Evolutionary conservation across 306 rosid species (phyloP).

Genomic region (Notholithocarpus densiflorus): DNA sequence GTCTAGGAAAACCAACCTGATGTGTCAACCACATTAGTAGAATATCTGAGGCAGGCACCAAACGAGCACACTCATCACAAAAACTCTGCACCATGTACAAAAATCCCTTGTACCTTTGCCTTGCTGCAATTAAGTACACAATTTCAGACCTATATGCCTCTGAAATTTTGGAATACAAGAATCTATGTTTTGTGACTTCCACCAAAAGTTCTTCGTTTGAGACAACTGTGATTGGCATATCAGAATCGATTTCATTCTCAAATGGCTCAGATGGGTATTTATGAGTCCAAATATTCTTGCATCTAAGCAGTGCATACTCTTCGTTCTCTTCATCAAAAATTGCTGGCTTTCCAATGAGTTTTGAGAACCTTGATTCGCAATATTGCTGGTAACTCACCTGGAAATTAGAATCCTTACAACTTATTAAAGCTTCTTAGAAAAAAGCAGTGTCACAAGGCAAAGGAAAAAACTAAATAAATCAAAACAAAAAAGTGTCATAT

Average conservation of each 20-base stretch:
- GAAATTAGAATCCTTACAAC: background rate
- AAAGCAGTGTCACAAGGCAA: too few relatives aligned
- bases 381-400: constrained; percentile 64
- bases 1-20: constrained; percentile 49
- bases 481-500: background rate
- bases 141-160: constrained; percentile 72
- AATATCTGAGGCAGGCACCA: constrained; percentile 80
- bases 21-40: constrained; percentile 81
- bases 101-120: constrained; percentile 76
- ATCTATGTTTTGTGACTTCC: constrained; percentile 47
- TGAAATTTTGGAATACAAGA: constrained; percentile 41
- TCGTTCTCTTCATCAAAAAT: constrained; percentile 81
- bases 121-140: constrained; percentile 68
- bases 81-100: constrained; percentile 50
- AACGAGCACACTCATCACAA: constrained; percentile 39
- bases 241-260: constrained; percentile 59
- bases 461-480: background rate
- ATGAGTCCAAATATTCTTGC: constrained; percentile 59
- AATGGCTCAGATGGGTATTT: constrained; percentile 69
- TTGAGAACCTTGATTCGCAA: constrained; percentile 64
- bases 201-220: constrained; percentile 31
- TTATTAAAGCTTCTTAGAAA: too few relatives aligned
- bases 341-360: constrained; percentile 59
- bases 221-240: constrained; percentile 12
- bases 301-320: constrained; percentile 71